Conservation (phyloP, 768 basidiomycete species). For the Lentinula detonsa region DNA sequence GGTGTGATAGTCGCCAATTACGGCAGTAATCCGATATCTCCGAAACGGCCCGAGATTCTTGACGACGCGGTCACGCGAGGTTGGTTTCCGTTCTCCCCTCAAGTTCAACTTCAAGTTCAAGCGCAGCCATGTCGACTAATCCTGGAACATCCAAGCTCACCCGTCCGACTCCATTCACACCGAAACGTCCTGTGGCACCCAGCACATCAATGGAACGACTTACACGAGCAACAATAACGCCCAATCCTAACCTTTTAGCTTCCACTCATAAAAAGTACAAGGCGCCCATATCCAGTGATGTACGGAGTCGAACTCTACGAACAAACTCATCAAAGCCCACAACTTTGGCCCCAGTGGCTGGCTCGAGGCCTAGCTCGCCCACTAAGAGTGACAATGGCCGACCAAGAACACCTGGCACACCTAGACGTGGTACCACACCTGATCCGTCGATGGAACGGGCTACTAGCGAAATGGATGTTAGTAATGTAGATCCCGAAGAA, state of each 20-base stretch:
- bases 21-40: no score
- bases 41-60: no score
- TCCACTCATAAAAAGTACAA: conserved; percentile 64
- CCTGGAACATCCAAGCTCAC: conserved; percentile 24
- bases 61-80: neutral
- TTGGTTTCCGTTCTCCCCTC: neutral
- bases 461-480: conserved; percentile 70
- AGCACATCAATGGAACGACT: conserved; percentile 21
- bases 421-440: conserved; percentile 33
- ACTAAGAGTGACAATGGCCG: conserved; percentile 23
- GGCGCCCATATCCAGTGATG: conserved; percentile 47
- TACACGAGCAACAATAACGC: conserved; percentile 25
- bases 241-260: conserved; percentile 17
- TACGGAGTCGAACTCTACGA: conserved; percentile 19
- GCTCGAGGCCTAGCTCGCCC: conserved; percentile 43
- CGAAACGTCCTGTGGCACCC: conserved; percentile 42
- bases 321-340: conserved; percentile 10
- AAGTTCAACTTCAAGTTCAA: neutral
- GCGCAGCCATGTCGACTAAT: neutral
- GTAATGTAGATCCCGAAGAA: conserved; percentile 67
- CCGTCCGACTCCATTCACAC: conserved; percentile 45
- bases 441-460: conserved; percentile 42
- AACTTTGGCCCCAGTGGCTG: conserved; percentile 41
- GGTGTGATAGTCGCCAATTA: no score
- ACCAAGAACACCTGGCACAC: conserved; percentile 51